Conservation (phyloP, 2,329 filamentous ascomycete species). For the Rhynchosporium secalis region DNA sequence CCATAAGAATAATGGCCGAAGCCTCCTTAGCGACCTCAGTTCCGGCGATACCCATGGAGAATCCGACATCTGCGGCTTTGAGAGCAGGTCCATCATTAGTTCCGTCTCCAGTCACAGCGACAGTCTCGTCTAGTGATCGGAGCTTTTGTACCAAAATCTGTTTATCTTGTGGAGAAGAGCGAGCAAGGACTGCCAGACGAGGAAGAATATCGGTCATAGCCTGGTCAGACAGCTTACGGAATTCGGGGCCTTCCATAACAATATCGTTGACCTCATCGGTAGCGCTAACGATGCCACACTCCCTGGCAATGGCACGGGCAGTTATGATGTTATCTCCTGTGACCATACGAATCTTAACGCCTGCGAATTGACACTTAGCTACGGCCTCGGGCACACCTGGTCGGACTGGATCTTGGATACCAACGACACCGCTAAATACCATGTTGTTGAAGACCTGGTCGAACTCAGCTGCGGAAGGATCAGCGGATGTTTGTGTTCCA, state of each 20-base stretch:
- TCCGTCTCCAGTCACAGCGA: conserved; percentile 66
- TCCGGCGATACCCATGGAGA: conserved; percentile 67
- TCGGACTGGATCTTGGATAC: conserved; percentile 73
- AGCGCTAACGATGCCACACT: conserved; percentile 61
- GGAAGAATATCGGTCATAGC: conserved; percentile 61
- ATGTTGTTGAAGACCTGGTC: conserved; percentile 69
- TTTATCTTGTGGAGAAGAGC: conserved; percentile 70
- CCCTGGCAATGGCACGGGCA: conserved; percentile 69
- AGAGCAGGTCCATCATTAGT: conserved; percentile 66
- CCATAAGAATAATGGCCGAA: conserved; percentile 61
- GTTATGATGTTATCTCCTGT: conserved; percentile 73
- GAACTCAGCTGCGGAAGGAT: conserved; percentile 62
- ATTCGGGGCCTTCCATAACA: conserved; percentile 69
- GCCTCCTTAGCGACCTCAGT: conserved; percentile 65
- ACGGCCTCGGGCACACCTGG: conserved; percentile 68
- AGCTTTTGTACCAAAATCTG: conserved; percentile 62
- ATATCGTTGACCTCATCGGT: conserved; percentile 47
- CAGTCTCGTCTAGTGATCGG: conserved; percentile 64
- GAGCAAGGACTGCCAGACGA: conserved; percentile 65
- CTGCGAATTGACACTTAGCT: conserved; percentile 63
- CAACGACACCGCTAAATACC: conserved; percentile 70
- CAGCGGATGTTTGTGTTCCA: conserved; percentile 54
- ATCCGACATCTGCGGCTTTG: conserved; percentile 66
- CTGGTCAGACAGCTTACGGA: conserved; percentile 59
- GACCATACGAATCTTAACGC: conserved; percentile 72